Conservation (phyloP, 1,284 basidiomycete species). For the Gymnopus androsaceus region DNA sequence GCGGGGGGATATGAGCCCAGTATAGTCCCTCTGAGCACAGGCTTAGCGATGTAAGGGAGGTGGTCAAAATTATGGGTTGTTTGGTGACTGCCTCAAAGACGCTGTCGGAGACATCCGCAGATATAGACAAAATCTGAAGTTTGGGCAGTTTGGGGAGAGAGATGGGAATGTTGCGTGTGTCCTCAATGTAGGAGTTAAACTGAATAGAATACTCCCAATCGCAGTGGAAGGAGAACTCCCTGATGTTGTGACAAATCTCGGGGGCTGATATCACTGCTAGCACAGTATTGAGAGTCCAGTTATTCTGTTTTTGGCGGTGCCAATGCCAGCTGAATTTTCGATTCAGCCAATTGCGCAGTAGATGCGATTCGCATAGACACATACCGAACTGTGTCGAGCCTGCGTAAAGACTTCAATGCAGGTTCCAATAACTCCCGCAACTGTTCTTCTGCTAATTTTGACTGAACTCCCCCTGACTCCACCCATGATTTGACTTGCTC, state of each 20-base stretch:
- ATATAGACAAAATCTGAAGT: neutral
- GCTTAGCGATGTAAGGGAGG: neutral
- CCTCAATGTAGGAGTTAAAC: too few species aligned
- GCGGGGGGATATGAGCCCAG: neutral
- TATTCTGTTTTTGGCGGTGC: too few species aligned
- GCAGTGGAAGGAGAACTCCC: neutral
- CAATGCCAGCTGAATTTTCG: too few species aligned
- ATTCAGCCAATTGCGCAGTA: too few species aligned
- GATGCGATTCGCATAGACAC: too few species aligned
- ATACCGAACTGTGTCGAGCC: neutral
- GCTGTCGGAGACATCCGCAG: neutral
- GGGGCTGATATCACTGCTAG: too few species aligned
- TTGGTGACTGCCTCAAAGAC: neutral
- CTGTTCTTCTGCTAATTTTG: neutral
- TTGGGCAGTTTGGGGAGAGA: neutral
- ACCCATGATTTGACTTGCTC: neutral
- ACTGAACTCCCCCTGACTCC: neutral
- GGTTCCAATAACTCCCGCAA: neutral
- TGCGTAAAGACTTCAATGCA: neutral
- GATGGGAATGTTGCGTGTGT: neutral
- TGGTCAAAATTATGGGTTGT: neutral
- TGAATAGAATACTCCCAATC: too few species aligned
- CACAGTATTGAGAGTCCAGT: too few species aligned
- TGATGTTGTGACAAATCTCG: too few species aligned
- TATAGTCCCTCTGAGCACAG: neutral